phyloP scores from a whole-genome alignment of 768 basidiomycete species.

The Neoboletus magnificus region DNA sequence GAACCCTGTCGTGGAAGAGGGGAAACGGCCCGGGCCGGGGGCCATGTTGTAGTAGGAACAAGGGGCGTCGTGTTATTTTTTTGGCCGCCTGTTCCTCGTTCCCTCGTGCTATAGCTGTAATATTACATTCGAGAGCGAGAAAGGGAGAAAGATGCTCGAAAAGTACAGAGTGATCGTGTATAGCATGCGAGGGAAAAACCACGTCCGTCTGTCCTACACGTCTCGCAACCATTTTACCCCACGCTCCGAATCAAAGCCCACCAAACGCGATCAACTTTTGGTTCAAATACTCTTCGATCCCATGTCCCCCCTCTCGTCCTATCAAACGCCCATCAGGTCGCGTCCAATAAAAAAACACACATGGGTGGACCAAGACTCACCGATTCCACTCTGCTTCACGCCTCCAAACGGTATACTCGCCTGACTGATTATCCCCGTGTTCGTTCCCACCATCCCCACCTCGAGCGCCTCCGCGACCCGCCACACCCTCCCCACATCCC shows the following conservation, averaged over 20 bases:
- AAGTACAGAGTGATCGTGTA: background rate
- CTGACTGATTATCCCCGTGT: conserved; percentile 77
- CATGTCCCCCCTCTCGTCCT: conserved; percentile 86
- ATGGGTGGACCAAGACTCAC: conserved; percentile 26
- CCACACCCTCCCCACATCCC: conserved; percentile 88
- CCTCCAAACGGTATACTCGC: conserved; percentile 87
- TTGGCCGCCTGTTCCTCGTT: background rate
- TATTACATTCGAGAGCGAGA: background rate
- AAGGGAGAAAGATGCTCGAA: too few relatives aligned
- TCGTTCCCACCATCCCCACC: conserved; percentile 89
- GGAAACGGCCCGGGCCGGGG: conserved; percentile 10
- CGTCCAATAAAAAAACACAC: too few relatives aligned
- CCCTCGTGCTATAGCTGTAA: background rate
- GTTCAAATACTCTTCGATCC: conserved; percentile 87
- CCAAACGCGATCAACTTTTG: conserved; percentile 80
- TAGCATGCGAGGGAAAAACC: background rate
- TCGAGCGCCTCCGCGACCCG: conserved; percentile 92
- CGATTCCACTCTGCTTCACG: conserved; percentile 82
- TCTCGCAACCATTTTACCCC: too few relatives aligned
- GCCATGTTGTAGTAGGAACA: conserved; percentile 41
- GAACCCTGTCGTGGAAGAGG: conserved; percentile 76
- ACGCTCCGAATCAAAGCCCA: conserved; percentile 42
- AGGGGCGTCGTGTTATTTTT: too few relatives aligned
- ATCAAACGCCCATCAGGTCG: background rate
- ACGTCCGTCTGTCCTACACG: background rate